Base-by-base conservation (phyloP, 192 early-diverging fungal species). In the Rhizoclosmatium sp. region DNA sequence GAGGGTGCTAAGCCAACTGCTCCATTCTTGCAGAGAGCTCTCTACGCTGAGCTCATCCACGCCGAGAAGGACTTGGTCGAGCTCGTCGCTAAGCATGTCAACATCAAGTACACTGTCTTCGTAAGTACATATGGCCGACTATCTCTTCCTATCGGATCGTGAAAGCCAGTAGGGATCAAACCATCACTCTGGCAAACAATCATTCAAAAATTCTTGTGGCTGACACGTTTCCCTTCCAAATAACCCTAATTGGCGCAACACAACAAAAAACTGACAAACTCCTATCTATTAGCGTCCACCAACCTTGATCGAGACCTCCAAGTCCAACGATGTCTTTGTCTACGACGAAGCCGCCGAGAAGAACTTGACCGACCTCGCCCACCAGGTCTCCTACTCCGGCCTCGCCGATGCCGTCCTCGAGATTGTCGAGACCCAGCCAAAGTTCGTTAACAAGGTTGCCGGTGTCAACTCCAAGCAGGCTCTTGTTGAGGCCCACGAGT, bases 291-390 rank as follows among this genome's bases (percentile, higher is more conserved):
- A 71, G 69, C 61, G 75, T 51, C 75, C 75, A 39, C 75, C 75
- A 10, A 65, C 61, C 2, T 47, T 76, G 31, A 76, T 76, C 51
- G 75, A 76, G 5, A 76, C 75, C 3, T 61, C 46, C 47, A 76
- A 76, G 49, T 54, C 48, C 23, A 76, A 76, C 65, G 75, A 76
- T 47, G 75, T 76, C 9, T 76, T 76, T 67, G 75, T 76, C 21
- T 76, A 46, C 41, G 75, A 76, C 65, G 75, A 76, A 47, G 45
- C 51, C 47, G 75, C 75, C 16, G 44, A 67, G 42, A 76, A 76
- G 62, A 66, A 44, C 31, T 47, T 76, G 64, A 14, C 46, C 12
- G 47, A 14, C 31, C 48, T 76, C 23, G 65, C 75, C 16, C 65
- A 76, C 75, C 75, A 76, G 41, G 65, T 76, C 75, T 76, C 75